Evolutionary conservation across 805 yeast genomes (phyloP).

Genomic region (Kodamaea nitidulidarum): DNA sequence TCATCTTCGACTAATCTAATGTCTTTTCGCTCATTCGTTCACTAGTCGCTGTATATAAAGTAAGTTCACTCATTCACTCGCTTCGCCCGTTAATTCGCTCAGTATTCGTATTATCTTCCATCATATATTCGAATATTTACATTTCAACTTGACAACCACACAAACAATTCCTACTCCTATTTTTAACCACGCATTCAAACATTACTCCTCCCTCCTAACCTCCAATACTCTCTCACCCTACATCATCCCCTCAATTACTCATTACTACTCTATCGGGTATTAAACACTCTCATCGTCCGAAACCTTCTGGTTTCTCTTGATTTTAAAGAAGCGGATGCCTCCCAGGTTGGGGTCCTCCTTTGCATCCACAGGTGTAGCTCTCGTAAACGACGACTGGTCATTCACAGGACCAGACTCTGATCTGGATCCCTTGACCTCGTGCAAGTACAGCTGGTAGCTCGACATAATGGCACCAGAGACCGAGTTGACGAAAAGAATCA

Average conservation of each 20-base stretch:
- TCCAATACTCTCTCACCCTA: not conserved
- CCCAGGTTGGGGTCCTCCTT: conserved; percentile 42
- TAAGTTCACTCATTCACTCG: no score
- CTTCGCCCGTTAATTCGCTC: no score
- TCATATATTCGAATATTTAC: no score
- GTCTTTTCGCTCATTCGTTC: no score
- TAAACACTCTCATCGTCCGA: conserved; percentile 44
- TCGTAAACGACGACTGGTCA: conserved; percentile 42
- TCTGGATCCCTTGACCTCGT: conserved; percentile 26
- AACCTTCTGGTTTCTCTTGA: conserved; percentile 50
- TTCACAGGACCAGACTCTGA: conserved; percentile 18
- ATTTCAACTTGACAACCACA: no score
- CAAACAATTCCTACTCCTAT: no score
- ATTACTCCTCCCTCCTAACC: no score
- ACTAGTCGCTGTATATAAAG: no score
- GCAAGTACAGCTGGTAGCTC: conserved; percentile 50
- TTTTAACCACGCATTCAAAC: no score
- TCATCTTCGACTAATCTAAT: no score
- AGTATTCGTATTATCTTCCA: no score
- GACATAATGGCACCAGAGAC: conserved; percentile 48
- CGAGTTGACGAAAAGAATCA: conserved; percentile 48
- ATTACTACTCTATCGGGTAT: conserved; percentile 4
- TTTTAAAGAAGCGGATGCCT: conserved; percentile 75
- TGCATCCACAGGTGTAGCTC: conserved; percentile 26
- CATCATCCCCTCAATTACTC: not conserved